Percentiles rank a stretch among this genome's conserved stretches.
Evolutionary conservation across 495 filamentous ascomycete species (phyloP).

Genomic region (Tuber microsphaerosporum): DNA sequence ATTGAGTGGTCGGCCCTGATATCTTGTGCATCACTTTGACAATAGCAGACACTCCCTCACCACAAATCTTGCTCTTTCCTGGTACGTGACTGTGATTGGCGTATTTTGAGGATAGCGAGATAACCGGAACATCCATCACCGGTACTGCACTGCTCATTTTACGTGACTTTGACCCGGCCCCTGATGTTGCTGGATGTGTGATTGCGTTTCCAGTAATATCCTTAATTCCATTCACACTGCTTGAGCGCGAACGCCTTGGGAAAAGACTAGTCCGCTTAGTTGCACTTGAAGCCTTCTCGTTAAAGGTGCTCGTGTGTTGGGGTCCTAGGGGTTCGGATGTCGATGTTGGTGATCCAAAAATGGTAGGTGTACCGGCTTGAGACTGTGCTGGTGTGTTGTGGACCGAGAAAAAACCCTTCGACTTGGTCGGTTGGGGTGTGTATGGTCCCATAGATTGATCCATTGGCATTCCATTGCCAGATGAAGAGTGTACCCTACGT

Average conservation of each 20-base stretch:
- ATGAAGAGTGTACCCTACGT: slow-evolving; percentile 36
- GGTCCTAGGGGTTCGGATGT: slow-evolving; percentile 17
- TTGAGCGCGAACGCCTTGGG: slow-evolving; percentile 33
- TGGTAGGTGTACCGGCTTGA: slow-evolving; percentile 9
- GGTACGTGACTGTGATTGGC: slow-evolving; percentile 37
- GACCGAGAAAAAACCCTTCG: slow-evolving; percentile 28
- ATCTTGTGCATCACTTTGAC: slow-evolving; percentile 61
- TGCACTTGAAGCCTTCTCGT: slow-evolving; percentile 13
- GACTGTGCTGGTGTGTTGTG: slow-evolving; percentile 7
- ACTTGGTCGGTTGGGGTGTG: slow-evolving; percentile 33
- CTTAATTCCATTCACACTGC: slow-evolving; percentile 38
- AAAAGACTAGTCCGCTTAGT: slow-evolving; percentile 33
- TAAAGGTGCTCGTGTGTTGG: slow-evolving; percentile 23
- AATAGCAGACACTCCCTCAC: slow-evolving; percentile 64
- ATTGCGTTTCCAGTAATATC: slow-evolving; percentile 38
- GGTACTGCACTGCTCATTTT: slow-evolving; percentile 39
- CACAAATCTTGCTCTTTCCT: slow-evolving; percentile 52
- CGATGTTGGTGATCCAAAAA: slow-evolving; percentile 15
- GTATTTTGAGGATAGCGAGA: slow-evolving; percentile 37
- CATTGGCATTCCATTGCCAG: slow-evolving; percentile 20
- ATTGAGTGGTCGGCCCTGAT: slow-evolving; percentile 49
- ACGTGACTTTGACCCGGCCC: slow-evolving; percentile 38
- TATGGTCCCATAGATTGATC: slow-evolving; percentile 19
- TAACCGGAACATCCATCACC: slow-evolving; percentile 36
- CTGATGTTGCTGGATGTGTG: slow-evolving; percentile 37